phyloP scores from a whole-genome alignment of 2,329 filamentous ascomycete genomes.

The Iodosphaeria phyllophila region DNA sequence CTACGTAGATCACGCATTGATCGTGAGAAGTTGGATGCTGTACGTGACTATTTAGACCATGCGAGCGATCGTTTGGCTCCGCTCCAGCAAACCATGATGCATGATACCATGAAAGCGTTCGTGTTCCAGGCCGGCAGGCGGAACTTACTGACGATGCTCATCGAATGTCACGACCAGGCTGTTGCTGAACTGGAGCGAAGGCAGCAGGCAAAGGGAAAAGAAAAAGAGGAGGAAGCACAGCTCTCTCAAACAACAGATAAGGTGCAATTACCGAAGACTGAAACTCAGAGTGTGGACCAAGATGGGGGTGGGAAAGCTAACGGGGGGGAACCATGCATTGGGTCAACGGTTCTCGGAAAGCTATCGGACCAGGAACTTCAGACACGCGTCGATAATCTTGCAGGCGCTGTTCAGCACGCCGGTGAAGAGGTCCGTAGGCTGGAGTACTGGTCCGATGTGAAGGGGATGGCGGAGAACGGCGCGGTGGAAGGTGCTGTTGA shows the following conservation, averaged over 20 bases:
- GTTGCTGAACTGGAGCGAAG: constrained; percentile 28
- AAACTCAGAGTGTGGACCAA: too few species aligned
- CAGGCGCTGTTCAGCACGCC: constrained; percentile 54
- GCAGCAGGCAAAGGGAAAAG: constrained; percentile 6
- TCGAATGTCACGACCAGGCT: constrained; percentile 38
- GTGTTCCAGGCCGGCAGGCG: constrained; percentile 78
- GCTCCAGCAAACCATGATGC: constrained; percentile 65
- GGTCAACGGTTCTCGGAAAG: too few species aligned
- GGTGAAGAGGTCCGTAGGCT: constrained; percentile 64
- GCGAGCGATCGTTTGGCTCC: constrained; percentile 59
- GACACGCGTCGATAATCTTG: constrained; percentile 45
- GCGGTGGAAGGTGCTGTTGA: constrained; percentile 25
- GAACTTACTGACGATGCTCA: constrained; percentile 54
- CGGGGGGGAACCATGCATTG: not conserved
- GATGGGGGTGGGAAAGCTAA: too few species aligned
- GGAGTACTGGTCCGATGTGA: constrained; percentile 79
- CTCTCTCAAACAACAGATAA: too few species aligned
- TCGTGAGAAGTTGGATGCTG: constrained; percentile 72
- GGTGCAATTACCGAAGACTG: too few species aligned
- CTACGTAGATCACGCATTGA: constrained; percentile 62
- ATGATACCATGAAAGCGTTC: constrained; percentile 69
- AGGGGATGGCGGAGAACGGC: constrained; percentile 40
- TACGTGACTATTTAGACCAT: constrained; percentile 66
- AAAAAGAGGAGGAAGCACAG: constrained; percentile 5
- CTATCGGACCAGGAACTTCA: constrained; percentile 11